Evolutionary conservation across 306 rosid species (phyloP), one percentile per base, ranked within the genome.

Genomic region (Prunus davidiana): DNA sequence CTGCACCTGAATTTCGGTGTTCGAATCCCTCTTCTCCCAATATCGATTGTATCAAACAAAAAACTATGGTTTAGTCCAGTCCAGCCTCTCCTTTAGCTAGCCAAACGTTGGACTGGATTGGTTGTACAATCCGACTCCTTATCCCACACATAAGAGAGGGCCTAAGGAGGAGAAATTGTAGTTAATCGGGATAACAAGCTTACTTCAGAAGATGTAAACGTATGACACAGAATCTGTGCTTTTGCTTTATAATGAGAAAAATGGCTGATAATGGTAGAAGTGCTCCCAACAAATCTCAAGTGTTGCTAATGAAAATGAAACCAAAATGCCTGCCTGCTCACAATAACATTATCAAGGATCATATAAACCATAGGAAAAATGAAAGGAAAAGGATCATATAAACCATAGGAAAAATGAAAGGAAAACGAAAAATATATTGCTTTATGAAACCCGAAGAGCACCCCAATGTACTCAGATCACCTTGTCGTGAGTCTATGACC

Each of bases 401-500:
- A 73, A 24, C 3, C 19, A 25, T 2, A 58, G 45, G 58, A 60
- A 25, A 45, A 49, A 16, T 15, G 16, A 13, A 73, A 38, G 43
- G 43, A 38, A 15, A 58, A 41, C 3, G 25, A 11, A 41, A 72
- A 56, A 11, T 46, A 56, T 38, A 12, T 63, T 7, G 22, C 19
- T 30, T 63, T 24, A 30, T 12, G 60, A 3, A 77, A 56, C 20
- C 58, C 46, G 50, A 58, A 69, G 13, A 80, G 67, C 43, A 43
- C 25, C 18, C 75, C 32, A 2, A 10, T 2, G 30, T 27, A 73
- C 15, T 6, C 47, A 18, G 5, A 24, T 2, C 30, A 8, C 47
- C 24, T 2, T 20, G 2, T 9, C 43, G 14, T 8, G 47, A 43
- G 77, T 61, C 89, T 93, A 93, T 4, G 97, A 92, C 98, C 98